Evolutionary conservation across 2,329 filamentous ascomycete genomes (phyloP).

Genomic region (Trichophyton verrucosum): DNA sequence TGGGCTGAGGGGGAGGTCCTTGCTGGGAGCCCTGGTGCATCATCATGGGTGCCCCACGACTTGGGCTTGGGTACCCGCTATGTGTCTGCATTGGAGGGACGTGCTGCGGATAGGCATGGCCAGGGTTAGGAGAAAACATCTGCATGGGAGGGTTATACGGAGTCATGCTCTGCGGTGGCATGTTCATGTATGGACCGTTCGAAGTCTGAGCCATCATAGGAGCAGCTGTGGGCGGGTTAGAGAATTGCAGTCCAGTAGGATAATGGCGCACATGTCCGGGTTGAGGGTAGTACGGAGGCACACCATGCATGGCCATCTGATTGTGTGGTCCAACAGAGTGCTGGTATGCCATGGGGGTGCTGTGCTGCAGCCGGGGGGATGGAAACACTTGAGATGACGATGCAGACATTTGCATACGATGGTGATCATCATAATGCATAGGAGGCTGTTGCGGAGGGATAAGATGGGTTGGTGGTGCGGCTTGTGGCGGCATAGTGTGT

Average conservation of each 20-base stretch:
- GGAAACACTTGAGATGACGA: constrained; percentile 74
- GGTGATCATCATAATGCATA: constrained; percentile 65
- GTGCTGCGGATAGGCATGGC: constrained; percentile 53
- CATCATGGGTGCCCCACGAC: constrained; percentile 82
- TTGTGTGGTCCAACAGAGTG: constrained; percentile 55
- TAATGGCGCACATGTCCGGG: constrained; percentile 60
- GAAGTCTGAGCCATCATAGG: constrained; percentile 73
- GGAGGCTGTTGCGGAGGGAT: constrained; percentile 62
- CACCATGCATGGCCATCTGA: constrained; percentile 60
- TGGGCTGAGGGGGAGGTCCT: constrained; percentile 55
- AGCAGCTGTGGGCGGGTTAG: constrained; percentile 53
- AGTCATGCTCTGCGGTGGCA: constrained; percentile 56
- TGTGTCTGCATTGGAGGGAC: constrained; percentile 41
- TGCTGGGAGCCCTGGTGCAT: constrained; percentile 88
- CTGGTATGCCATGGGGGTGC: constrained; percentile 53
- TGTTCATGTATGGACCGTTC: constrained; percentile 56
- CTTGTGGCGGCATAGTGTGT: constrained; percentile 54
- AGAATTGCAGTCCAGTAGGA: constrained; percentile 60
- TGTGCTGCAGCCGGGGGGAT: constrained; percentile 64
- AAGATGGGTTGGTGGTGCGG: constrained; percentile 64
- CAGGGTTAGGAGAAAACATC: constrained; percentile 67
- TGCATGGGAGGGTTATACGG: constrained; percentile 60
- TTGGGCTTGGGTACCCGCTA: constrained; percentile 78
- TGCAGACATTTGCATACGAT: constrained; percentile 74
- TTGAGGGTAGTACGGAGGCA: constrained; percentile 59